phyloP scores from a whole-genome alignment of 352 stramenopile genomes.

The Phytophthora sansomeana region DNA sequence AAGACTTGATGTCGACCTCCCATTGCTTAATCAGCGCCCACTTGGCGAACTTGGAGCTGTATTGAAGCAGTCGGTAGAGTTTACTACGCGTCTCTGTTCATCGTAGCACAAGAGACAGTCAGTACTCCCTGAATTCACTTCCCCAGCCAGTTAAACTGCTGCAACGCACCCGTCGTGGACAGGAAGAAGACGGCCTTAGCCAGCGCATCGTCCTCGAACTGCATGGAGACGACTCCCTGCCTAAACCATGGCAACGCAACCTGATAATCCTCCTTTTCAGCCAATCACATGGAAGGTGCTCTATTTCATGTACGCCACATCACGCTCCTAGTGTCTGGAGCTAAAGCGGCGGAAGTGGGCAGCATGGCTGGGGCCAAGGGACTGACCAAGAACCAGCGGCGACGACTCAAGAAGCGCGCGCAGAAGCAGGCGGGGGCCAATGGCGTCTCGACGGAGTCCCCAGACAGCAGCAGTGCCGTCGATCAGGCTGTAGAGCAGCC shows the following conservation, averaged over 20 bases:
- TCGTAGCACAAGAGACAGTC: conserved; percentile 1
- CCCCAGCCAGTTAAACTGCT: not conserved
- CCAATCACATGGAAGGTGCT: conserved; percentile 1
- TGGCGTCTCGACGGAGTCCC: conserved; percentile 20
- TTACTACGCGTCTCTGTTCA: conserved; percentile 64
- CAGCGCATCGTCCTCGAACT: conserved; percentile 40
- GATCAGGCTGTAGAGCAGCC: conserved; percentile 3
- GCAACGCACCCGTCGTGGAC: conserved; percentile 48
- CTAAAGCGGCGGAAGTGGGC: conserved; percentile 18
- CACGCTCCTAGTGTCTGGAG: conserved; percentile 2
- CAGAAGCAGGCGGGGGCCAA: conserved; percentile 67
- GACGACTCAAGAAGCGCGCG: conserved; percentile 84
- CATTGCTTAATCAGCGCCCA: conserved; percentile 48
- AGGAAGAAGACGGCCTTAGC: conserved; percentile 58
- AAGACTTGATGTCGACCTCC: conserved; percentile 12
- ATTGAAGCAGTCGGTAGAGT: conserved; percentile 70
- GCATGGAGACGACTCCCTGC: conserved; percentile 9
- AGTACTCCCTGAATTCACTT: not conserved
- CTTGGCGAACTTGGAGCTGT: conserved; percentile 62
- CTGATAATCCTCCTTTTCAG: conserved; percentile 6
- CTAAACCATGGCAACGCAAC: conserved; percentile 6
- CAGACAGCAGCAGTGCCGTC: not conserved
- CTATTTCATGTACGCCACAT: not conserved
- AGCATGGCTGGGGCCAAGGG: conserved; percentile 32
- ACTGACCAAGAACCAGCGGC: conserved; percentile 87